These are phyloP conservation scores for Emergomyces africanus DNA, from an alignment of 2,329 filamentous ascomycete species.

Conservation along the genomic window DNA sequence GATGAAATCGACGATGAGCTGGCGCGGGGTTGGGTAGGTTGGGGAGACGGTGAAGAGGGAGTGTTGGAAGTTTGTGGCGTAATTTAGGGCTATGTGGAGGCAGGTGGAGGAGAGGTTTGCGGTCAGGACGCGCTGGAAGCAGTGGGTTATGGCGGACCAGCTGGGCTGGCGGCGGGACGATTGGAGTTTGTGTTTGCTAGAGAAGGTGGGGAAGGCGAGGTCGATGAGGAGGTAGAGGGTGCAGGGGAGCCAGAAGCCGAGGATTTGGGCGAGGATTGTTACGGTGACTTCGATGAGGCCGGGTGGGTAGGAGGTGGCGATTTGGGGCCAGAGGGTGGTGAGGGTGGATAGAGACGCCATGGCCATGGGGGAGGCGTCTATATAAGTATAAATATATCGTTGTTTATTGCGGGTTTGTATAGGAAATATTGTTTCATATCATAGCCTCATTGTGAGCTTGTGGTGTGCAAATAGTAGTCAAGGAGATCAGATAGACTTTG, in stretches of 20 bases:
- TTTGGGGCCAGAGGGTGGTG: slow-evolving; percentile 1
- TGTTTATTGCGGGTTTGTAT: too few species aligned
- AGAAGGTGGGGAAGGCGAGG: slow-evolving; percentile 9
- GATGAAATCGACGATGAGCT: slow-evolving; percentile 31
- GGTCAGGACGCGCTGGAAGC: slow-evolving; percentile 24
- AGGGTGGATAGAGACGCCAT: background rate
- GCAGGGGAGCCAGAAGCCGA: slow-evolving; percentile 11
- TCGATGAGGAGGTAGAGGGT: slow-evolving; percentile 10
- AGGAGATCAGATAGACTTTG: too few species aligned
- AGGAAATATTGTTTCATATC: background rate
- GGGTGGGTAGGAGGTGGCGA: slow-evolving; percentile 8
- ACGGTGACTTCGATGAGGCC: slow-evolving; percentile 20
- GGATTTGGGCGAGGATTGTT: slow-evolving; percentile 33
- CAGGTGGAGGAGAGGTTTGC: slow-evolving; percentile 35
- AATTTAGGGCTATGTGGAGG: slow-evolving; percentile 11
- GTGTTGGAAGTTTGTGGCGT: slow-evolving; percentile 9
- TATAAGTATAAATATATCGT: too few species aligned
- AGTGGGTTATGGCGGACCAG: slow-evolving; percentile 7
- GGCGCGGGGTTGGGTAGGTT: slow-evolving; percentile 23
- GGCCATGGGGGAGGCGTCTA: background rate
- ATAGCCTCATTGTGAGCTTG: background rate
- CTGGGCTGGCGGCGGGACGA: slow-evolving; percentile 10
- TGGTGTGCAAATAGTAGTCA: background rate
- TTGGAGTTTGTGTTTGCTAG: slow-evolving; percentile 12
- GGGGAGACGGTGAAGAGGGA: slow-evolving; percentile 29